phyloP scores from a whole-genome alignment of 306 rosid species.

The Quercus berberidifolia region DNA sequence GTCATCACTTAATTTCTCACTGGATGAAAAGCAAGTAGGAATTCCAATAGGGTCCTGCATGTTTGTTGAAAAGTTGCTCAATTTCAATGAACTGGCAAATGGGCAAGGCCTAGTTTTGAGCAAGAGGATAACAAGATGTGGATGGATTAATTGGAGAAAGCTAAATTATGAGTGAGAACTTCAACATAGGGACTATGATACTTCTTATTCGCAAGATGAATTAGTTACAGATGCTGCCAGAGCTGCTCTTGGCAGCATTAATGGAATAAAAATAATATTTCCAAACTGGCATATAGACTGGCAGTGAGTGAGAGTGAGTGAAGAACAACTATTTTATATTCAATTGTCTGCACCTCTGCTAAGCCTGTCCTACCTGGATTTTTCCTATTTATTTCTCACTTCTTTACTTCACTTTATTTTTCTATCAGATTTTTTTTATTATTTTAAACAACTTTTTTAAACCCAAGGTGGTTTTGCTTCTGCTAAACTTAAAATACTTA shows the following conservation, averaged over 20 bases:
- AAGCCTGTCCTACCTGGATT: slow-evolving; percentile 40
- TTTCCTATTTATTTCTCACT: neutral
- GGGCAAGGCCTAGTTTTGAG: slow-evolving; percentile 4
- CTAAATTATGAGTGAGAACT: slow-evolving; percentile 26
- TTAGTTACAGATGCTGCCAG: slow-evolving; percentile 57
- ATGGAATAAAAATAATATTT: slow-evolving; percentile 24
- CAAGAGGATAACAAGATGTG: slow-evolving; percentile 20
- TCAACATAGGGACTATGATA: slow-evolving; percentile 26
- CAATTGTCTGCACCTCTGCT: slow-evolving; percentile 26
- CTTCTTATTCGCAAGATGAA: slow-evolving; percentile 49
- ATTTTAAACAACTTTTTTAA: slow-evolving; percentile 25
- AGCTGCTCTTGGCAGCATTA: slow-evolving; percentile 53
- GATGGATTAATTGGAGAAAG: slow-evolving; percentile 13
- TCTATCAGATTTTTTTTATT: slow-evolving; percentile 11
- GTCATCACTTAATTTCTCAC: slow-evolving; percentile 43
- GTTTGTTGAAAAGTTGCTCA: neutral
- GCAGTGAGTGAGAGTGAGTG: slow-evolving; percentile 62
- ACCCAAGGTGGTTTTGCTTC: slow-evolving; percentile 54
- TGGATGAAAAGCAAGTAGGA: slow-evolving; percentile 71
- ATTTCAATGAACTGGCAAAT: neutral
- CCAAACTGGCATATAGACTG: slow-evolving; percentile 62
- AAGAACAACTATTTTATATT: slow-evolving; percentile 48
- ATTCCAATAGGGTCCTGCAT: slow-evolving; percentile 79
- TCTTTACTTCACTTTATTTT: slow-evolving; percentile 19
- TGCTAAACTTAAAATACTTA: slow-evolving; percentile 31